Percentiles rank a stretch among this genome's conserved stretches.
Conservation (phyloP, 2,329 filamentous ascomycete species). For the Didymella exigua region DNA sequence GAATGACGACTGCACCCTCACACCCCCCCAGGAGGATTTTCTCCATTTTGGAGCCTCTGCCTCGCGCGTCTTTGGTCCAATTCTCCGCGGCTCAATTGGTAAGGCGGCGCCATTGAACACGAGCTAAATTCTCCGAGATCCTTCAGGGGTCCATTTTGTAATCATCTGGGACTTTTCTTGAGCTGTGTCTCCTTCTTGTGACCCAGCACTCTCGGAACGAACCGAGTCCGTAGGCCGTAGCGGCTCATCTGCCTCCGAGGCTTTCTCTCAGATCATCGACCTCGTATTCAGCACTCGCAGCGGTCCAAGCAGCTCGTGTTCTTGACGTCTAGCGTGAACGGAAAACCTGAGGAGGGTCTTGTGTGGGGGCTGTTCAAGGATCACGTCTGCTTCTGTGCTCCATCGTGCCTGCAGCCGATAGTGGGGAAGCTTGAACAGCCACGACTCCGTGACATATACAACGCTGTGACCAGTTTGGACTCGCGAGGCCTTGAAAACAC, state of each 20-base stretch:
- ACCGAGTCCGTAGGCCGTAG: constrained; percentile 19
- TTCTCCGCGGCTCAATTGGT: neutral
- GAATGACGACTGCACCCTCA: constrained; percentile 3
- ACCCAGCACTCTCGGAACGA: constrained; percentile 16
- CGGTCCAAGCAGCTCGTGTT: constrained; percentile 4
- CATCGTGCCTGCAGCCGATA: constrained; percentile 11
- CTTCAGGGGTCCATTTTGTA: neutral
- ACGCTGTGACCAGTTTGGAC: neutral
- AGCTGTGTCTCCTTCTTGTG: neutral
- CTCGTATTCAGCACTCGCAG: neutral
- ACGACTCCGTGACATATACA: constrained; percentile 9
- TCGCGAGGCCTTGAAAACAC: neutral
- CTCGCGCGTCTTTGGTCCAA: neutral
- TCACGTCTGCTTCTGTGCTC: constrained; percentile 15
- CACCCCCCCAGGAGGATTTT: constrained; percentile 4
- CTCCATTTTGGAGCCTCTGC: constrained; percentile 6
- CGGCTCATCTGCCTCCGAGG: constrained; percentile 9
- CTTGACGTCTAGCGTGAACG: constrained; percentile 26
- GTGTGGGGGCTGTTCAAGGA: constrained; percentile 19
- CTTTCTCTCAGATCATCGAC: constrained; percentile 12
- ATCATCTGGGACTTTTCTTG: neutral
- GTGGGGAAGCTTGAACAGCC: constrained; percentile 13
- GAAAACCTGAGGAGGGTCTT: constrained; percentile 6
- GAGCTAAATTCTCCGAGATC: neutral
- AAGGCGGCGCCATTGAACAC: neutral